A percentile compares a stretch with the other conserved stretches of the same genome.
These are phyloP conservation scores for Mesembryanthemum crystallinum DNA, from an alignment of 148 eudicot genomes.

Conservation along the genomic window DNA sequence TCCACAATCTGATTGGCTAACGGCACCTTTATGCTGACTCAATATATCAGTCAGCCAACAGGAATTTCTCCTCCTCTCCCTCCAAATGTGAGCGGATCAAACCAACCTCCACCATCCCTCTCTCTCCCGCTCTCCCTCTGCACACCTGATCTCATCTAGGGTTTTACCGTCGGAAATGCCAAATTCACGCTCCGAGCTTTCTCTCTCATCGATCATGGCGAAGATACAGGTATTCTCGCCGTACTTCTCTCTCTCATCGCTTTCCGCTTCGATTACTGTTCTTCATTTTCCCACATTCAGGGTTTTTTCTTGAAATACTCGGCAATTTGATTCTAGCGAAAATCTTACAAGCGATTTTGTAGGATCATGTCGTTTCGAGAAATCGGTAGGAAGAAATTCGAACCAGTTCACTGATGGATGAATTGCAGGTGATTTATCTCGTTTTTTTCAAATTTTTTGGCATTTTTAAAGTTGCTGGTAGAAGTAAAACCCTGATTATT, in stretches of 20 bases:
- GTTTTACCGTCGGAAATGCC: background rate
- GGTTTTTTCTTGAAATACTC: background rate
- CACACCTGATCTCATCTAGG: slow-evolving; percentile 6
- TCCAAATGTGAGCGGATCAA: slow-evolving; percentile 7
- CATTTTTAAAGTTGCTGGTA: background rate
- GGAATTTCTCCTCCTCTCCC: slow-evolving; percentile 5
- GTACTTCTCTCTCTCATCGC: background rate
- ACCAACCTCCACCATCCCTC: slow-evolving; percentile 1
- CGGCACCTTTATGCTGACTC: background rate
- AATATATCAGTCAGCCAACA: background rate
- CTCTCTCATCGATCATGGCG: slow-evolving; percentile 9
- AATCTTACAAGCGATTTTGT: background rate
- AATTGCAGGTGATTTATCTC: slow-evolving; percentile 1
- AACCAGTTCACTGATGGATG: slow-evolving; percentile 6
- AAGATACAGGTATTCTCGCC: slow-evolving; percentile 5
- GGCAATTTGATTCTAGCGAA: background rate
- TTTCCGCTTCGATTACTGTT: background rate
- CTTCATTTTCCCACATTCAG: background rate
- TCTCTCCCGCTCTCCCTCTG: background rate
- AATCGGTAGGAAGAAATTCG: background rate
- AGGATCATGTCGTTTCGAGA: background rate
- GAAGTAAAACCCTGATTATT: background rate
- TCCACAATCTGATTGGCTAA: slow-evolving; percentile 6
- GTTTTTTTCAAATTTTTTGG: background rate
- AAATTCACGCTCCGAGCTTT: background rate